phyloP scores from a whole-genome alignment of 805 yeast genomes.

The Saccharomyces kudriavzevii region DNA sequence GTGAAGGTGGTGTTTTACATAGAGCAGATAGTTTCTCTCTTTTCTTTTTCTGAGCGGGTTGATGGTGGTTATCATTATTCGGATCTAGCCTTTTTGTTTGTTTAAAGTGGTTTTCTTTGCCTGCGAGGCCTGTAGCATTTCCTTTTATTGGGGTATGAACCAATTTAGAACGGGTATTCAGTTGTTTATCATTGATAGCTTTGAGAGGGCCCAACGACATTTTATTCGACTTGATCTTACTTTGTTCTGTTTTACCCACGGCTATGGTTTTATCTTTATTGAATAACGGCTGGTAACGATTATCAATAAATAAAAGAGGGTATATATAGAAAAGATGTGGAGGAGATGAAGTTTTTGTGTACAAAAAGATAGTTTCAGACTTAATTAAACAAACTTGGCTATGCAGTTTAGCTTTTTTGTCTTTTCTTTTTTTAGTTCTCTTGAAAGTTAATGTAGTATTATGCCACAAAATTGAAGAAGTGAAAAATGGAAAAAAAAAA shows the following conservation, averaged over 20 bases:
- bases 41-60: conserved; percentile 47
- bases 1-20: conserved; percentile 94
- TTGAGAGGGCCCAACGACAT: conserved; percentile 32
- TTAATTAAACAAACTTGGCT: neutral
- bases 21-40: conserved; percentile 84
- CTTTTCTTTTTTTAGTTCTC: neutral
- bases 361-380: neutral
- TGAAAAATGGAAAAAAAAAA: neutral
- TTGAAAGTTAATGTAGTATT: conserved; percentile 2
- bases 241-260: neutral
- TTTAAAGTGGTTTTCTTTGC: conserved; percentile 8
- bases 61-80: conserved; percentile 12
- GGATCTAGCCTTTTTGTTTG: conserved; percentile 13
- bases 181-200: conserved; percentile 29
- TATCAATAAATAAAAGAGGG: neutral
- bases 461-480: neutral
- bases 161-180: conserved; percentile 27
- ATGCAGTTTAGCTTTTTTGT: neutral
- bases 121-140: conserved; percentile 2
- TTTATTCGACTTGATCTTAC: neutral
- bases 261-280: neutral
- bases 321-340: neutral
- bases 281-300: neutral
- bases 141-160: conserved; percentile 27
- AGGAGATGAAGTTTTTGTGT: neutral